Base-by-base conservation (phyloP, 2,329 filamentous ascomycete genomes). In the Exserohilum rostratum region DNA sequence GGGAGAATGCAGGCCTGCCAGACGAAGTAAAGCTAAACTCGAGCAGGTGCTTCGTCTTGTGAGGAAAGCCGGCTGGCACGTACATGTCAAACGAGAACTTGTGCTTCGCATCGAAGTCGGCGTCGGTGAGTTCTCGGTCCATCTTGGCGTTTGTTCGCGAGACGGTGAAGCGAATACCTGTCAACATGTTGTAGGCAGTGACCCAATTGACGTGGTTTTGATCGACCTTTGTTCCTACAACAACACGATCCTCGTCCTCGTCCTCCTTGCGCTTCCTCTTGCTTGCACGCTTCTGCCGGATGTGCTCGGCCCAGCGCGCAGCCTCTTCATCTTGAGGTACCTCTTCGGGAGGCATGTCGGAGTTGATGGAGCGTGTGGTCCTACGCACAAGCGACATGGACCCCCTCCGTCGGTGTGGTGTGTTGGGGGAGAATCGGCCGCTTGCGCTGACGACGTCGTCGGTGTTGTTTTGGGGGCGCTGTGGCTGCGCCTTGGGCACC, bases 21-120 rank as follows among this genome's bases (percentile, higher is more conserved):
- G 51, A 56, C 49, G 50, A 55, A 39, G 47, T 35, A 59, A 53
- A 61, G 18, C 37, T 55, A 33, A 61, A 57, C 43, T 54, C 56
- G 31, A 62, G 59, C 44, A 50, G 46, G 52, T 48, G 53, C 31
- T 54, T 55, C 42, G 59, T 46, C 50, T 57, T 46, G 50, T 51
- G 40, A 58, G 58, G 56, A 58, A 67, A 64, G 34, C 57, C 60
- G 35, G 53, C 42, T 35, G 57, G 59, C 34, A 82, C 89, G 78
- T 82, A 93, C 90, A 98, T 96, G 77, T 98, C 95, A 82, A 99
- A 99, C 42, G 93, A 97, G 72, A 96, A 97, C 80, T 99, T 99
- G 77, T 98, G 91, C 79, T 91, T 93, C 60, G 90, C 89, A 57
- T 91, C 85, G 78, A 99, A 99, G 79, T 99, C 95, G 60, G 88